Base-by-base conservation (phyloP, 2,329 filamentous ascomycete species). In the Alternaria viburni region DNA sequence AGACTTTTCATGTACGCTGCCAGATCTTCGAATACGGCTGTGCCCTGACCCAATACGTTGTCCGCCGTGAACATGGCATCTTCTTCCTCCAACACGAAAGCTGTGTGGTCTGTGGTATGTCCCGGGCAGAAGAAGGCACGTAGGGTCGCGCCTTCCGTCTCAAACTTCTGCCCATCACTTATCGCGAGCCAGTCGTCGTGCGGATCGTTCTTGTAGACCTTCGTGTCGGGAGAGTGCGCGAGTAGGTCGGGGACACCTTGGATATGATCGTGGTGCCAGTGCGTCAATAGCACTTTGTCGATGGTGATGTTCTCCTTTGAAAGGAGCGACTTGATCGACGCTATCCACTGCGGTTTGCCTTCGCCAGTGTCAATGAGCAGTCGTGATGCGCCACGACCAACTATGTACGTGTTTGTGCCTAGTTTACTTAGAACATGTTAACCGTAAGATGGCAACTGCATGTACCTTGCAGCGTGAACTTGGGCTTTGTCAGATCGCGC, bases 391-490 rank as follows among this genome's bases (percentile, higher is more conserved):
- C 94, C 95, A 7, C 87, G 89, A 62, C 96, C 96, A 62, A 99
- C 76, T 17, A 99, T 86, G 79, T 99, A 99, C 32, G 96, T 99
- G 80, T 99, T 99, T 70, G 96, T 97, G 66, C 93, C 86, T 87
- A 69, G 86, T 74, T 21, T 30, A n/a, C 5, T 59, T 67, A 75
- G 71, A 28, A 61, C 19, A n/a, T 44, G 26, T 25, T 12, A 17
- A 12, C 36, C 17, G 12, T 26, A 10, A 32, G 3, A n/a, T 17
- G 10, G 15, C 5, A 11, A 19, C 49, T n/a, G 17, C 26, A 44
- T 59, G 46, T 76, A 85, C 87, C 88, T 85, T 90, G 88, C n/a
- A 90, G 77, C 1, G 87, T 87, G 74, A 89, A 90, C 86, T 87
- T 65, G n/a, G 19, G 23, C 21, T 52, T 50, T 63, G 68, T 76